phyloP scores from a whole-genome alignment of 352 stramenopile species.

The Globisporangium apiculatum region DNA sequence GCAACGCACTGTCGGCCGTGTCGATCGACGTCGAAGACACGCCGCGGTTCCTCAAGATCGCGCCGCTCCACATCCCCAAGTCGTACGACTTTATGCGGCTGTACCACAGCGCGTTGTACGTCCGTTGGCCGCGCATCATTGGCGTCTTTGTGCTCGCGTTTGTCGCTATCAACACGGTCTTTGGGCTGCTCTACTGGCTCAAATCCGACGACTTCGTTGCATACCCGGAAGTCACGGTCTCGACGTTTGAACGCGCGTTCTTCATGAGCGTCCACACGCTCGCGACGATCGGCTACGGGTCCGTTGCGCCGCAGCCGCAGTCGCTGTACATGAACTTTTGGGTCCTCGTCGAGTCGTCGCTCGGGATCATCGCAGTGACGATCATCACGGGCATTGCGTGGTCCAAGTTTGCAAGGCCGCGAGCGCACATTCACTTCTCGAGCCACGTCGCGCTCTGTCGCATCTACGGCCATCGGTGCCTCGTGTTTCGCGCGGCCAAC shows the following conservation, averaged over 20 bases:
- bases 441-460: constrained; percentile 52
- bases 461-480: constrained; percentile 69
- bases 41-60: constrained; percentile 65
- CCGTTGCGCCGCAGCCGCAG: constrained; percentile 37
- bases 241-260: constrained; percentile 59
- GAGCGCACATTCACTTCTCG: constrained; percentile 81
- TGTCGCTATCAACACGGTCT: constrained; percentile 51
- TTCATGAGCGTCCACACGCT: constrained; percentile 83
- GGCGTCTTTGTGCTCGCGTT: constrained; percentile 67
- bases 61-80: constrained; percentile 69
- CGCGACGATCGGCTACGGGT: constrained; percentile 76
- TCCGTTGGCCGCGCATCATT: constrained; percentile 65
- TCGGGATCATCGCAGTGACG: constrained; percentile 71
- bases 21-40: constrained; percentile 79
- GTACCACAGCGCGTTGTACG: constrained; percentile 71
- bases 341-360: constrained; percentile 68
- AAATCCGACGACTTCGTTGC: constrained; percentile 22
- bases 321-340: constrained; percentile 72
- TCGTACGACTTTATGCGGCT: constrained; percentile 76
- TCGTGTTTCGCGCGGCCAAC: constrained; percentile 78
- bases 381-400: constrained; percentile 83
- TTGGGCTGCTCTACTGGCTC: constrained; percentile 60
- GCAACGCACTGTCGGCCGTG: constrained; percentile 21
- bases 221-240: constrained; percentile 43
- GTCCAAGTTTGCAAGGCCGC: constrained; percentile 78